A percentile compares a stretch with the other conserved stretches of the same genome.
Conservation (phyloP, 2,329 filamentous ascomycete species). For the Plectosphaerella cucumerina region DNA sequence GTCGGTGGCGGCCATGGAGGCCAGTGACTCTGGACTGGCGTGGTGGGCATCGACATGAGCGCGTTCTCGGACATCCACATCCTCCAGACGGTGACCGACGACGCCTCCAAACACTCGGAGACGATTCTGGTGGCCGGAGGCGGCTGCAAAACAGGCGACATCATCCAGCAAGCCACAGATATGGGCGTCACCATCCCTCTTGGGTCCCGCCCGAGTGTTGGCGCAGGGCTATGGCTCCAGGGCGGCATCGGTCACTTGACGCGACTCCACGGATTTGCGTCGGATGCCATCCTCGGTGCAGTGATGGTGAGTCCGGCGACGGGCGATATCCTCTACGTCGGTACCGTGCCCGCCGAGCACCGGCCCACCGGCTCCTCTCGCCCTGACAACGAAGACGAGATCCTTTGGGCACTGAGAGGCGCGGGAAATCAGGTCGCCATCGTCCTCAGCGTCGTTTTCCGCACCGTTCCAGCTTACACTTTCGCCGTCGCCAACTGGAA, state of each 20-base stretch:
- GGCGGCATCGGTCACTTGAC: conserved; percentile 60
- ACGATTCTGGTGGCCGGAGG: conserved; percentile 44
- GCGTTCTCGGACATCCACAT: conserved; percentile 49
- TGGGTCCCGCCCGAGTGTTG: conserved; percentile 59
- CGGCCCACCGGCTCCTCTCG: conserved; percentile 33
- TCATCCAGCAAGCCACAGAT: conserved; percentile 41
- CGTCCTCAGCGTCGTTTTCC: conserved; percentile 49
- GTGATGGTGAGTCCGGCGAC: conserved; percentile 49
- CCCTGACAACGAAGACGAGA: conserved; percentile 42
- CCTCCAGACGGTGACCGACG: conserved; percentile 17
- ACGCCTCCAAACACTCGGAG: neutral
- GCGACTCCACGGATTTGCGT: conserved; percentile 51
- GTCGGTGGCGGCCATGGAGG: conserved; percentile 57
- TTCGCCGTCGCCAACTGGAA: conserved; percentile 37
- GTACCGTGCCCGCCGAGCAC: conserved; percentile 43
- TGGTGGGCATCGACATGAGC: conserved; percentile 55
- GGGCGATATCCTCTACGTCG: conserved; percentile 43
- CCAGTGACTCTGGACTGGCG: conserved; percentile 49
- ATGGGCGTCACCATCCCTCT: conserved; percentile 52
- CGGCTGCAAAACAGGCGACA: conserved; percentile 54
- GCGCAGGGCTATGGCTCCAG: conserved; percentile 60
- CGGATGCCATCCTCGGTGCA: conserved; percentile 57
- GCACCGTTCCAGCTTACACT: conserved; percentile 33
- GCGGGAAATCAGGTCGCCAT: conserved; percentile 58
- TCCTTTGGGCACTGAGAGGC: conserved; percentile 55